phyloP scores from a whole-genome alignment of 2,329 filamentous ascomycete species.

The Beauveria rudraprayagi region DNA sequence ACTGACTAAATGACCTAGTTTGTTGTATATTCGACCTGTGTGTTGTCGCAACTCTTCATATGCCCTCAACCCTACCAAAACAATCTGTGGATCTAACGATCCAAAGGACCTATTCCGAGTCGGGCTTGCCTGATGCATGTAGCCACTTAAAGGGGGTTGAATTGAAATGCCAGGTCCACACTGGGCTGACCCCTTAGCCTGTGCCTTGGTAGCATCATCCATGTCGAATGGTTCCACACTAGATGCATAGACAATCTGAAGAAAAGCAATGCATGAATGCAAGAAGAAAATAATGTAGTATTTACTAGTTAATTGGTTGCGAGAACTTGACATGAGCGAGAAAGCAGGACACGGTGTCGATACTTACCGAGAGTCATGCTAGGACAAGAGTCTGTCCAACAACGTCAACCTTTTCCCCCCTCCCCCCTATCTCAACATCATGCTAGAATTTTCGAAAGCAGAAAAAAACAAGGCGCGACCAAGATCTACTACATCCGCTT shows the following conservation, averaged over 20 bases:
- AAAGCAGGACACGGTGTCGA: no score
- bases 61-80: no score
- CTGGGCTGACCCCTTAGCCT: background rate
- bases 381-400: no score
- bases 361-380: no score
- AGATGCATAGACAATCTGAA: background rate
- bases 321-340: no score
- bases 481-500: background rate
- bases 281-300: no score
- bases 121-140: background rate
- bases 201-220: background rate
- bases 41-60: background rate
- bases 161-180: constrained; percentile 5
- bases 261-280: background rate
- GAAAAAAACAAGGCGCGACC: background rate
- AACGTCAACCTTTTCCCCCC: no score
- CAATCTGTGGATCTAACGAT: background rate
- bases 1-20: no score
- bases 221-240: background rate
- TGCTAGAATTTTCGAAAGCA: background rate
- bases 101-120: background rate
- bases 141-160: constrained; percentile 6
- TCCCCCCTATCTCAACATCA: no score
- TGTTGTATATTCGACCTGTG: no score
- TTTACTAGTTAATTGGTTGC: no score